Percentiles rank a stretch among this genome's conserved stretches.
These are phyloP conservation scores for Ophidiomyces ophidiicola DNA, from an alignment of 2,329 filamentous ascomycete genomes.

Conservation along the genomic window DNA sequence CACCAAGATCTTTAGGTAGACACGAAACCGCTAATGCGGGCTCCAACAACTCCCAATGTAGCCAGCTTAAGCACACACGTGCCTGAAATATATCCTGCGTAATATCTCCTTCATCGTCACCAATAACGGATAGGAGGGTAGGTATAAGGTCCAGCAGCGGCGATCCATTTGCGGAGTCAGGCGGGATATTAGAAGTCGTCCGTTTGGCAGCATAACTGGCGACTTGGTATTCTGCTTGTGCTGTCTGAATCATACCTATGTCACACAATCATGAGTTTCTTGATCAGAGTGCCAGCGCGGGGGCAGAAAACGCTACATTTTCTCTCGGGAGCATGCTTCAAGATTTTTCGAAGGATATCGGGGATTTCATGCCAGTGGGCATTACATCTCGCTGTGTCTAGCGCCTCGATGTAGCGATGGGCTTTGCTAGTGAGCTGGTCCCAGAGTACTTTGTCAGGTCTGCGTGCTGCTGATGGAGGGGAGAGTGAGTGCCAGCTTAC, in stretches of 20 bases:
- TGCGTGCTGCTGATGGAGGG: neutral
- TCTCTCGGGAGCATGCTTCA: constrained; percentile 79
- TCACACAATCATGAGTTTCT: constrained; percentile 7
- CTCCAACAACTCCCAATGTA: constrained; percentile 67
- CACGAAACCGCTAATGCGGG: constrained; percentile 48
- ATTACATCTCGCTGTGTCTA: constrained; percentile 78
- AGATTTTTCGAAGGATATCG: constrained; percentile 82
- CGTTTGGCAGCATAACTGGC: constrained; percentile 39
- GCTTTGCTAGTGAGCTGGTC: constrained; percentile 52
- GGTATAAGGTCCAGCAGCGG: constrained; percentile 34
- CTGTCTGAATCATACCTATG: constrained; percentile 56
- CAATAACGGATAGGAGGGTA: constrained; percentile 40
- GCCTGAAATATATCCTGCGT: constrained; percentile 60
- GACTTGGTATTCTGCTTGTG: constrained; percentile 56
- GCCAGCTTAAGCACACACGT: constrained; percentile 69
- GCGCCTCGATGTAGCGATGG: constrained; percentile 63
- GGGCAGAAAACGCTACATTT: constrained; percentile 46
- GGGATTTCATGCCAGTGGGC: constrained; percentile 77
- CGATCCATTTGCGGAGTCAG: constrained; percentile 17
- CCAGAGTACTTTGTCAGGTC: constrained; percentile 2
- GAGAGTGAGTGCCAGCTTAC: constrained; percentile 1
- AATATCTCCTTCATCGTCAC: constrained; percentile 40
- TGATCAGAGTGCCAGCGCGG: neutral
- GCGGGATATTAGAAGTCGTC: constrained; percentile 20
- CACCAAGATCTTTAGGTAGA: constrained; percentile 52